These are phyloP conservation scores for Rhizopogon vesiculosus DNA, from an alignment of 768 basidiomycete genomes.

Conservation along the genomic window DNA sequence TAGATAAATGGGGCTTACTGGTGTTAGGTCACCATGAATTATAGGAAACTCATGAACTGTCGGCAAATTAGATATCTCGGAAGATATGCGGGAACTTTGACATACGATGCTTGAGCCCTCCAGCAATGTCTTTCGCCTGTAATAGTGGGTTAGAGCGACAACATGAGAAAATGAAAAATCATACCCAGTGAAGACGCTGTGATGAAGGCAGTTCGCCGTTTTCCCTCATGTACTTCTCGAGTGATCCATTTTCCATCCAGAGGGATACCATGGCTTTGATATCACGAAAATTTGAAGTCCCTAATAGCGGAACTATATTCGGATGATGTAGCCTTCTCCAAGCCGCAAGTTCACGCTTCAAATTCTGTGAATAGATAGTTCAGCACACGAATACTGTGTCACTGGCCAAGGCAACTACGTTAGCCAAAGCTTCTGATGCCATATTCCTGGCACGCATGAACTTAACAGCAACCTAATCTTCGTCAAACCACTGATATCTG, in stretches of 20 bases:
- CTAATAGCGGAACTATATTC: background rate
- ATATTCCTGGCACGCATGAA: background rate
- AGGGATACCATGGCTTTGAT: background rate
- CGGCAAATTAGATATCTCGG: background rate
- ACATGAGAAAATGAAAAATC: background rate
- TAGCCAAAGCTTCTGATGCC: no score
- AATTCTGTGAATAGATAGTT: background rate
- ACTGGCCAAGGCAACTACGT: background rate
- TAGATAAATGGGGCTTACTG: background rate
- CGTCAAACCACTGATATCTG: background rate
- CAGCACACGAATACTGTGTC: background rate
- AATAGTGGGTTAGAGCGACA: background rate
- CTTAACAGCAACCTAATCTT: background rate
- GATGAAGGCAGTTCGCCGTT: background rate
- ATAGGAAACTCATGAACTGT: constrained; percentile 1
- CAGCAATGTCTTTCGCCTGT: background rate
- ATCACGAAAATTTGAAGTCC: background rate
- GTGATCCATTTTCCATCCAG: background rate
- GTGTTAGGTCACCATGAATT: constrained; percentile 4
- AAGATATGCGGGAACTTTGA: background rate
- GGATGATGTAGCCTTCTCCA: background rate
- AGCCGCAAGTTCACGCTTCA: background rate
- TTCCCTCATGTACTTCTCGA: background rate
- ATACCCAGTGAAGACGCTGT: background rate
- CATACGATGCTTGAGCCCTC: constrained; percentile 5